Conservation (phyloP, 768 basidiomycete genomes). For the Pisolithus sp. region DNA sequence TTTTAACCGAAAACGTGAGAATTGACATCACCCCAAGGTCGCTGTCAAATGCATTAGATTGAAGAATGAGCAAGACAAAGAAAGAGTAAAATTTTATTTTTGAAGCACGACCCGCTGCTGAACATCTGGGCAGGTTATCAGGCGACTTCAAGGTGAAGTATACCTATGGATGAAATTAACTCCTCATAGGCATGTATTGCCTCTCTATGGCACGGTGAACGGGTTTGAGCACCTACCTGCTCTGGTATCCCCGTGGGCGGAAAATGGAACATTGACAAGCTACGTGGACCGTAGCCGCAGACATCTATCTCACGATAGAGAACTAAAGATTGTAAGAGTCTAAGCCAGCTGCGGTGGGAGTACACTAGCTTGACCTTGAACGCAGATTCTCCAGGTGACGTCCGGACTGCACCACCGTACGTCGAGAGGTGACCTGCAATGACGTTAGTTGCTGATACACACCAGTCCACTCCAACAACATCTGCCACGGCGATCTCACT, state of each 20-base stretch:
- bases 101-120: neutral
- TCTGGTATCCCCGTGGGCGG: slow-evolving; percentile 22
- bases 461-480: slow-evolving; percentile 1
- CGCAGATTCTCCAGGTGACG: slow-evolving; percentile 25
- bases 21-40: neutral
- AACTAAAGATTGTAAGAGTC: neutral
- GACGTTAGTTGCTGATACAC: neutral
- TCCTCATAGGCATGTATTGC: slow-evolving; percentile 13
- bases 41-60: neutral
- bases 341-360: neutral
- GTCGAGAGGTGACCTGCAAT: slow-evolving; percentile 4
- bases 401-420: slow-evolving; percentile 35
- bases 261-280: slow-evolving; percentile 16
- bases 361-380: neutral
- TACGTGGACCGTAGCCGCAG: slow-evolving; percentile 8
- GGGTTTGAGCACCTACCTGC: slow-evolving; percentile 17
- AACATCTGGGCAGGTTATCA: neutral
- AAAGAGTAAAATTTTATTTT: neutral
- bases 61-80: neutral
- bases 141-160: neutral
- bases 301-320: neutral
- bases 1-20: neutral
- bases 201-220: slow-evolving; percentile 12
- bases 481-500: slow-evolving; percentile 8
- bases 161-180: neutral